phyloP scores from a whole-genome alignment of 345 rosid genomes.

The Citrus inodora region DNA sequence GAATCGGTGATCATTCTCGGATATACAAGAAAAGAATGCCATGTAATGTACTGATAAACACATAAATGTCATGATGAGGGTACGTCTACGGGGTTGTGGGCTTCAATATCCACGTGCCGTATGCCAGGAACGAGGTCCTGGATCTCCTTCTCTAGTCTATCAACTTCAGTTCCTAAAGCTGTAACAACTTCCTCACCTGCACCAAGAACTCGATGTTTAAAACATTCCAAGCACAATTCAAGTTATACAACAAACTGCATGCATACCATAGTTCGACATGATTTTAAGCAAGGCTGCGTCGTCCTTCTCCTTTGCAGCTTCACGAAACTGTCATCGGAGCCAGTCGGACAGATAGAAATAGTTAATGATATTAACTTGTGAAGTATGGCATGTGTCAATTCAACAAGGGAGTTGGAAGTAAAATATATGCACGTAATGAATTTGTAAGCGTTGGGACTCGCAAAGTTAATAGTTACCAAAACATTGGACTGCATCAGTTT shows the following conservation, averaged over 20 bases:
- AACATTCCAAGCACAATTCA: neutral
- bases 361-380: neutral
- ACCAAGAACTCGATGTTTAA: neutral
- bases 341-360: constrained; percentile 6
- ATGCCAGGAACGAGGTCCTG: constrained; percentile 96
- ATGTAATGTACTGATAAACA: neutral
- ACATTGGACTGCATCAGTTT: neutral
- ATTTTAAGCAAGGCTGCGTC: constrained; percentile 63
- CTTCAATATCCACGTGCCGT: constrained; percentile 96
- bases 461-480: neutral
- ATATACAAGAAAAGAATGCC: neutral
- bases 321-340: constrained; percentile 56
- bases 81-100: constrained; percentile 73
- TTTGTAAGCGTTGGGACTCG: neutral
- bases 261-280: constrained; percentile 85
- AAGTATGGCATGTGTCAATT: neutral
- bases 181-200: constrained; percentile 98
- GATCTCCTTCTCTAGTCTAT: constrained; percentile 89
- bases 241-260: neutral
- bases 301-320: constrained; percentile 62
- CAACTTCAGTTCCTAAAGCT: constrained; percentile 98
- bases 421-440: neutral
- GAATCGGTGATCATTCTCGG: neutral
- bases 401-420: neutral
- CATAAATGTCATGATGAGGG: constrained; percentile 4